Evolutionary conservation across 83 land plant species (phyloP).

Genomic region (Picea abies): DNA sequence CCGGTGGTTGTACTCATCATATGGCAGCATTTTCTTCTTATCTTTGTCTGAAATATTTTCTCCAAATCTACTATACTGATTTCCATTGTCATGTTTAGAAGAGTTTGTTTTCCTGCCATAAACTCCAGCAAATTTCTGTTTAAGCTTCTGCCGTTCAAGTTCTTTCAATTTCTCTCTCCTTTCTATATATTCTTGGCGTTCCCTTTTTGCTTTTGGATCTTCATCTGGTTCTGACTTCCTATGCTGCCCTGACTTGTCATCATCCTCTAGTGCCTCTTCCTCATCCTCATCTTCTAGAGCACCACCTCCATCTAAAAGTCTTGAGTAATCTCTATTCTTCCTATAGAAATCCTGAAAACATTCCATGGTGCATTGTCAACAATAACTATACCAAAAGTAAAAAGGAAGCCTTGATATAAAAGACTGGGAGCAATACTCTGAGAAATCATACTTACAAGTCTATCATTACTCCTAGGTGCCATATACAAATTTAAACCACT

Average conservation of each 20-base stretch:
- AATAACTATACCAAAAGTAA: neutral
- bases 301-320: neutral
- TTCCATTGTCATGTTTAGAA: neutral
- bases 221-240: constrained; percentile 12
- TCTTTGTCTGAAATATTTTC: constrained; percentile 5
- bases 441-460: constrained; percentile 12
- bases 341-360: constrained; percentile 14
- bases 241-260: neutral
- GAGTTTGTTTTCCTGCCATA: constrained; percentile 4
- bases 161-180: constrained; percentile 20
- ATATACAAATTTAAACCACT: neutral
- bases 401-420: neutral
- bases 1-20: constrained; percentile 10
- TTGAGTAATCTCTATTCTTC: constrained; percentile 16
- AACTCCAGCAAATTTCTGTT: constrained; percentile 11
- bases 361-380: neutral
- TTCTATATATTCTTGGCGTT: constrained; percentile 5
- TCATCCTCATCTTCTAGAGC: neutral
- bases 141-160: constrained; percentile 16
- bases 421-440: neutral
- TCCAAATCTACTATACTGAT: neutral
- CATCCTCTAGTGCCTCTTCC: neutral
- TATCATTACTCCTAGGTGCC: constrained; percentile 16
- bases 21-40: constrained; percentile 4
- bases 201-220: constrained; percentile 12